These are phyloP conservation scores for Ascomycota sp. DNA, from an alignment of 2,329 filamentous ascomycete genomes.

Conservation along the genomic window DNA sequence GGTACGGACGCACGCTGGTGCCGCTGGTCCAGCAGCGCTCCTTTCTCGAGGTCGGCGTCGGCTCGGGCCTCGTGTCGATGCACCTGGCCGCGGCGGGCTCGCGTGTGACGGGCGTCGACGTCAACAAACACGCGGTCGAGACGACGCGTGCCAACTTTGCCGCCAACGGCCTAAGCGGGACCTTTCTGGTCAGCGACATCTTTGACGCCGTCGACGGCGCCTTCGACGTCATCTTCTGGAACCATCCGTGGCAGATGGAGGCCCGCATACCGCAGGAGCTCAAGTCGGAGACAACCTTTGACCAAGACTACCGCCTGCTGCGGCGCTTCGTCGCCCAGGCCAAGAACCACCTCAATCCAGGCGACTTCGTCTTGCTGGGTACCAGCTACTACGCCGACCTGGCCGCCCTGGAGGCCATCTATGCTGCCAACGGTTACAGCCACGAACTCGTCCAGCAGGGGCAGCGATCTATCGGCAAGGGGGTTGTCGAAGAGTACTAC, in stretches of 20 bases:
- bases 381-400: conserved; percentile 1
- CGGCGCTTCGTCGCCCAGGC: conserved; percentile 1
- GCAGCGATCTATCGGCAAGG: background rate
- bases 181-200: conserved; percentile 1
- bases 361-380: background rate
- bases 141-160: background rate
- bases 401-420: background rate
- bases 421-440: background rate
- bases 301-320: conserved; percentile 1
- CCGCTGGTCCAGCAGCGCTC: background rate
- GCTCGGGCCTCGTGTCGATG: conserved; percentile 1
- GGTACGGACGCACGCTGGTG: background rate
- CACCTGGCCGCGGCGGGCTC: conserved; percentile 1
- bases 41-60: conserved; percentile 1
- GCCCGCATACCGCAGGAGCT: background rate
- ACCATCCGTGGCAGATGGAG: conserved; percentile 2
- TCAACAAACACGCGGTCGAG: conserved; percentile 1
- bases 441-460: background rate
- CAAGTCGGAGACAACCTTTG: conserved; percentile 2
- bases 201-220: background rate
- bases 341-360: background rate
- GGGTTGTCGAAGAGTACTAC: conserved; percentile 1
- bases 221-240: conserved; percentile 1
- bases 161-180: background rate
- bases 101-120: background rate